Base-by-base conservation (phyloP, 768 basidiomycete species). In the Suillus paluster region DNA sequence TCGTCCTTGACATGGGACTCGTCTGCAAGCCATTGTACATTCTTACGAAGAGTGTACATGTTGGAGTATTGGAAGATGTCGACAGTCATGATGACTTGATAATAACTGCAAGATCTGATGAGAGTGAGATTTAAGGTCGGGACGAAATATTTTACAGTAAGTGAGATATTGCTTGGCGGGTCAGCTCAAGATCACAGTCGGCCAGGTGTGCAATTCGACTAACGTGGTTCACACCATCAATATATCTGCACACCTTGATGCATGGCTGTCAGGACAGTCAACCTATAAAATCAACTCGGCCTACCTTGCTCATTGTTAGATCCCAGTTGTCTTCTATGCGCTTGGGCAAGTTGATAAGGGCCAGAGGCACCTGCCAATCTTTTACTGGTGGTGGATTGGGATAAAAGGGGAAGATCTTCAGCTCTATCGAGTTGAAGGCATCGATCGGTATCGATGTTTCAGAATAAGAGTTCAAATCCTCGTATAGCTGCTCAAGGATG, bases 31-130 rank as follows among this genome's bases (percentile, higher is more conserved):
- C 91, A 94, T 67, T 94, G 89, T 25, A 97, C 86, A 63, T 88
- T 90, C 67, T 91, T 92, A 57, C 91, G 86, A 30, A 95, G 81
- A 1, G 94, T 95, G 72, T 99, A 99, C 89, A 97, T 94, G 74
- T 99, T 99, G 17, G 95, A 95, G 74, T 91, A 97, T 73, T 97
- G 96, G 73, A 99, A 99, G 48, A 99, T 94, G 77, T 99, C 97
- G 59, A 96, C 87, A 64, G 89, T 91, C 91, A 99, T 95, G 66
- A 97, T 88, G 45, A 96, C 95, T 78, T 97, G 94, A 72, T 99
- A 98, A 70, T 95, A 97, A 48, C 94, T 96, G 65, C n/a, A 27
- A 49, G 19, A 60, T 4, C 23, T 25, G 27, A 48, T 21, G 58
- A 60, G 14, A 49, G 33, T 21, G 48, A 36, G 34, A 12, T 48